Evolutionary conservation across 768 basidiomycete species (phyloP).

Genomic region (Steccherinum ochraceum): DNA sequence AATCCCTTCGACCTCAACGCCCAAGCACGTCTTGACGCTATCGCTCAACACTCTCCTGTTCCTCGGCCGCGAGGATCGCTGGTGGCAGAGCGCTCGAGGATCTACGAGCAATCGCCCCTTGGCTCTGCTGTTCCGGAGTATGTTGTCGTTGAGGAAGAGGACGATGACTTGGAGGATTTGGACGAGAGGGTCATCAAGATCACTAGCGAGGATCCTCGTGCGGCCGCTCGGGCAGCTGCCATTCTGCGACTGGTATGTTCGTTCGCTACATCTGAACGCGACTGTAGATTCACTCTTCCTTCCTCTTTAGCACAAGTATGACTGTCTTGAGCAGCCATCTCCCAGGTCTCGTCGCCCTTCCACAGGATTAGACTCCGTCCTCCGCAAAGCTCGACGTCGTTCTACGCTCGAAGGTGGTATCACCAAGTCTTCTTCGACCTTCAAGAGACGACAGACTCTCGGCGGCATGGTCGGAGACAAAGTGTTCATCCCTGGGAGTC

Average conservation of each 20-base stretch:
- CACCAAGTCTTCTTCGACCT: slow-evolving; percentile 16
- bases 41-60: slow-evolving; percentile 3
- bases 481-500: slow-evolving; percentile 51
- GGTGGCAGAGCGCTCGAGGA: background rate
- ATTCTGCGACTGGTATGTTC: slow-evolving; percentile 78
- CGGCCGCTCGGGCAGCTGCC: slow-evolving; percentile 89
- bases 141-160: slow-evolving; percentile 14
- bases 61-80: background rate
- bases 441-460: slow-evolving; percentile 21
- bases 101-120: background rate
- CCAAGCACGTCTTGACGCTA: background rate
- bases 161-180: slow-evolving; percentile 30
- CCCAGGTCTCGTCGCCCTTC: slow-evolving; percentile 12
- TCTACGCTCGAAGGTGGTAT: slow-evolving; percentile 26
- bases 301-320: slow-evolving; percentile 66
- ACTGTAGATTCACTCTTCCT: background rate
- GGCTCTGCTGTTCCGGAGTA: background rate
- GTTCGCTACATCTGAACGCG: too few species aligned
- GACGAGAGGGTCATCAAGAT: slow-evolving; percentile 73
- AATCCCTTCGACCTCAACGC: background rate
- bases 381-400: slow-evolving; percentile 28
- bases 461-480: slow-evolving; percentile 41
- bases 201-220: slow-evolving; percentile 75
- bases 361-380: slow-evolving; percentile 9
- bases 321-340: slow-evolving; percentile 58